Evolutionary conservation across 2,329 filamentous ascomycete species (phyloP), one percentile per base, ranked within the genome.

Genomic region (Rhynchosporium agropyri): DNA sequence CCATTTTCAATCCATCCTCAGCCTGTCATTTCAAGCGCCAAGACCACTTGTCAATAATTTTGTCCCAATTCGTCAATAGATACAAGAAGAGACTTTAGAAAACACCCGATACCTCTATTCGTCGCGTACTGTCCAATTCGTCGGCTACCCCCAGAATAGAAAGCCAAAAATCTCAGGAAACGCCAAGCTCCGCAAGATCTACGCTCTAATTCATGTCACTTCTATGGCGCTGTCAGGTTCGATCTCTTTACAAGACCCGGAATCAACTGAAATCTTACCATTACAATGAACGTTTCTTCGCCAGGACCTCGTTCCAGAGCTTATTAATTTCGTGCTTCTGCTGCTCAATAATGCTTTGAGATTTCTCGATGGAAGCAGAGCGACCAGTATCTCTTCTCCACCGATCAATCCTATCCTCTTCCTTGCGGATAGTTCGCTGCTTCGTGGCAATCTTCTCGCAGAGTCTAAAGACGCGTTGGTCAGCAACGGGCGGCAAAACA

Each of bases 371-470:
- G 1, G 66, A 68, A 29, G 60, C 56, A 33, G 20, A 57, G 29
- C 66, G 62, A 12, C 57, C 45, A 10, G 38, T 40, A 50, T 62
- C 58, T 2, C 40, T 5, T 36, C 83, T 80, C 92, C 92, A 97
- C 65, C 92, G 88, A 68, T 82, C 79, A 73, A 96, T 84, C 72
- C 93, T 89, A 62, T 87, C 84, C 53, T 83, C 75, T 81, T 96
- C 91, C 78, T 92, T 91, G 73, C 81, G 80, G 73, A 87, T 84
- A 67, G 90, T 87, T 61, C 91, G 86, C 73, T 84, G 79, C 79
- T 97, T 97, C 78, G 90, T 93, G 74, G 92, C 89, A 70, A 93
- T 92, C 78, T 95, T 92, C 73, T 92, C 88, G 79, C 94, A 98
- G 67, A 92, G 82, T 75, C 51, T 54, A 15, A 10, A 20, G 51